Percentiles rank a stretch among this genome's conserved stretches.
Evolutionary conservation across 2,329 filamentous ascomycete species (phyloP).

Genomic region (Myriosclerotinia curreyana): DNA sequence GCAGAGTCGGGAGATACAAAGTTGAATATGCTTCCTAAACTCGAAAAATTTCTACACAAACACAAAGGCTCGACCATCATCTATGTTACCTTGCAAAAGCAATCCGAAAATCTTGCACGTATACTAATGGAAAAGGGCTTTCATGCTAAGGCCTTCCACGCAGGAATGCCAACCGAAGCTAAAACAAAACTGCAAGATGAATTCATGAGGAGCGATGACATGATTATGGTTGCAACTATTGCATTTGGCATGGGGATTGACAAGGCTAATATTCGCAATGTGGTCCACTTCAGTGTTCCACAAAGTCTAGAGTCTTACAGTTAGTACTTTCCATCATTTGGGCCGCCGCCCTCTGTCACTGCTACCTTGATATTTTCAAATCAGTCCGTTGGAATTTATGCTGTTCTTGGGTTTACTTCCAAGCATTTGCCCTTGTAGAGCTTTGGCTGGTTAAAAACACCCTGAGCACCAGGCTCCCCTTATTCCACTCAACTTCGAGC

Average conservation of each 20-base stretch:
- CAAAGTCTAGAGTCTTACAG: conserved; percentile 55
- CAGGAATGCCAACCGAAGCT: conserved; percentile 46
- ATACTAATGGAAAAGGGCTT: conserved; percentile 43
- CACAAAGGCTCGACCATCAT: conserved; percentile 57
- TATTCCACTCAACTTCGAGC: not conserved
- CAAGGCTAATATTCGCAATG: conserved; percentile 53
- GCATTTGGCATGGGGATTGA: conserved; percentile 61
- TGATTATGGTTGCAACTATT: conserved; percentile 54
- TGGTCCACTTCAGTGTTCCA: conserved; percentile 52
- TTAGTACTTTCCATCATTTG: not conserved
- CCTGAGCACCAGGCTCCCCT: not conserved
- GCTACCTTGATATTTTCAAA: not conserved
- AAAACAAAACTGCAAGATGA: conserved; percentile 50
- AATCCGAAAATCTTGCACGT: conserved; percentile 47
- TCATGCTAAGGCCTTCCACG: conserved; percentile 49
- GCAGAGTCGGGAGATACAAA: conserved; percentile 46
- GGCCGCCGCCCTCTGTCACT: too few relatives aligned
- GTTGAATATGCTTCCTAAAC: conserved; percentile 46
- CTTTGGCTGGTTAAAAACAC: not conserved
- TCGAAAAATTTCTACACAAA: conserved; percentile 48
- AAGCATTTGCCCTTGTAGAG: not conserved
- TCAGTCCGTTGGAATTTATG: not conserved
- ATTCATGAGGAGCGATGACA: conserved; percentile 48
- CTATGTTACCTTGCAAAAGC: conserved; percentile 58
- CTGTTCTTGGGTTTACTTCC: not conserved